These are phyloP conservation scores for Diutina scorzettiae DNA, from an alignment of 1,139 yeast species.

Conservation along the genomic window DNA sequence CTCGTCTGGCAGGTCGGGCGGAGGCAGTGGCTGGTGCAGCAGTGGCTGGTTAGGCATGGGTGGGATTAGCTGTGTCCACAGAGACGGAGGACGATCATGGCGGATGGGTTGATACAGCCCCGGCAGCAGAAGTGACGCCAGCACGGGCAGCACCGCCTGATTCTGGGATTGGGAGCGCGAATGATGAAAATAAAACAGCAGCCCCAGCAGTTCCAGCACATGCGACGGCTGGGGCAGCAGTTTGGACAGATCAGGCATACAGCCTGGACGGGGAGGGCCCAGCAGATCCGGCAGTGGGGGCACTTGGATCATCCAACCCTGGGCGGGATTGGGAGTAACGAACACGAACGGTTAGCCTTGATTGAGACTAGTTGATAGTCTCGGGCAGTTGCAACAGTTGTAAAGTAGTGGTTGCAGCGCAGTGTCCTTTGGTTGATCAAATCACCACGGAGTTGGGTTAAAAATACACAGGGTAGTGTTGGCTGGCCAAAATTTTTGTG, in stretches of 20 bases:
- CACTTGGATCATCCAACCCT: constrained; percentile 1
- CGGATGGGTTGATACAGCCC: constrained; percentile 3
- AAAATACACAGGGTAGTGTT: not conserved
- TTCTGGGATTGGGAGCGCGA: not conserved
- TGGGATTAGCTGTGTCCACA: constrained; percentile 5
- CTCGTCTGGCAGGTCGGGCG: not conserved
- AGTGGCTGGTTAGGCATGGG: constrained; percentile 3
- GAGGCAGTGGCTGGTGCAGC: not conserved
- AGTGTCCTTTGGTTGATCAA: too few relatives aligned
- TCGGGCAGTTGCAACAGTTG: too few relatives aligned
- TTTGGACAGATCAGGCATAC: not conserved
- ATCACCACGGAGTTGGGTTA: not conserved
- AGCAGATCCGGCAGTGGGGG: not conserved
- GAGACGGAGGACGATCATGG: constrained; percentile 5
- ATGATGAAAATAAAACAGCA: constrained; percentile 5
- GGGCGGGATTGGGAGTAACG: not conserved
- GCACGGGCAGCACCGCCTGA: constrained; percentile 3
- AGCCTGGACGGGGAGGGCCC: not conserved
- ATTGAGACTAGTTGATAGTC: not conserved
- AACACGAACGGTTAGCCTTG: not conserved
- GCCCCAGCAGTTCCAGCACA: constrained; percentile 5
- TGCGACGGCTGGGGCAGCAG: constrained; percentile 5
- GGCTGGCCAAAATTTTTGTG: constrained; percentile 6
- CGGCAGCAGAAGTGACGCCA: constrained; percentile 2
- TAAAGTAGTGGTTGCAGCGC: too few relatives aligned